Evolutionary conservation across 352 stramenopile genomes (phyloP).

Genomic region (Pythium brassicae): DNA sequence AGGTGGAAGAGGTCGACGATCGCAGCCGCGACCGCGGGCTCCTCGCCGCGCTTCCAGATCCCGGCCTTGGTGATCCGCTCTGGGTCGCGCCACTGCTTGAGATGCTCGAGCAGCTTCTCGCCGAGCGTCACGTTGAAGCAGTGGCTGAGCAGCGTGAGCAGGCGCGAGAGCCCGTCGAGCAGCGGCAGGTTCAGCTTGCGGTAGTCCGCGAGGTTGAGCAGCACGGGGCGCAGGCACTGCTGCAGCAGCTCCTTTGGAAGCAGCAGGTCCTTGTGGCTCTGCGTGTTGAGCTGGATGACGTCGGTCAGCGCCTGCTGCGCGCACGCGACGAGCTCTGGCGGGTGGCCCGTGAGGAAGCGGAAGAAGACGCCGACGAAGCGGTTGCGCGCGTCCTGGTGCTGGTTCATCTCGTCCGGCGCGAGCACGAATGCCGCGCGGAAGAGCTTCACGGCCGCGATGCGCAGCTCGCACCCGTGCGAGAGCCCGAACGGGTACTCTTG

Average conservation of each 20-base stretch:
- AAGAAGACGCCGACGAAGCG: constrained; percentile 89
- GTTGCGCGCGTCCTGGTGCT: constrained; percentile 81
- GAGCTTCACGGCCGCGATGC: constrained; percentile 85
- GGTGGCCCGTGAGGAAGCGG: constrained; percentile 84
- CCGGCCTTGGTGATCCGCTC: constrained; percentile 87
- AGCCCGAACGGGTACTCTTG: constrained; percentile 87
- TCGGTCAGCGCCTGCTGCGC: constrained; percentile 79
- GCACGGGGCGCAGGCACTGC: constrained; percentile 93
- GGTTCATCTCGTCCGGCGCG: constrained; percentile 77
- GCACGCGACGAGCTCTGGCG: constrained; percentile 74
- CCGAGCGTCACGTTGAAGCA: constrained; percentile 98
- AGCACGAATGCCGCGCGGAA: constrained; percentile 84
- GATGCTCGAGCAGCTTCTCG: constrained; percentile 96
- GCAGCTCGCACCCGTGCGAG: constrained; percentile 74
- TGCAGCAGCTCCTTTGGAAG: constrained; percentile 95
- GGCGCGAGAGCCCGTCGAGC: constrained; percentile 89
- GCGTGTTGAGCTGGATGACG: constrained; percentile 83
- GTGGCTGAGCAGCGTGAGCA: constrained; percentile 93
- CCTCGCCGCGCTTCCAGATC: constrained; percentile 94
- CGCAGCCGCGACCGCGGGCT: constrained; percentile 92
- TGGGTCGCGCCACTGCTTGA: constrained; percentile 92
- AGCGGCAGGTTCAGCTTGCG: constrained; percentile 95
- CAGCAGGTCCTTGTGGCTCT: constrained; percentile 82
- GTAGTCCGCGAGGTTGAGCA: constrained; percentile 96
- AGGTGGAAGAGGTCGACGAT: constrained; percentile 97